Base-by-base conservation (phyloP, 2,329 filamentous ascomycete genomes). In the Diaporthe velutina region DNA sequence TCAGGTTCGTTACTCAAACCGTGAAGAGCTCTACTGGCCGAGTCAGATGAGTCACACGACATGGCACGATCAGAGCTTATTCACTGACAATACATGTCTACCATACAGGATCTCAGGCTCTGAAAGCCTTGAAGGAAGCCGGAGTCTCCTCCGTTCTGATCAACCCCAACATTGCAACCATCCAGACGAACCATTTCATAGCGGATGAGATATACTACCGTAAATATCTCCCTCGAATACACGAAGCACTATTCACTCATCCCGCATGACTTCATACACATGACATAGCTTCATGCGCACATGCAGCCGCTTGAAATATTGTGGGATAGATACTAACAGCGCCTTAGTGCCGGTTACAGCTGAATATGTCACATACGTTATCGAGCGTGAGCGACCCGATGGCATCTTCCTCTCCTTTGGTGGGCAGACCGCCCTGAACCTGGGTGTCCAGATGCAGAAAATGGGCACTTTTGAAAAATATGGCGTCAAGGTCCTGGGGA, bases 161-260 rank as follows among this genome's bases (percentile, higher is more conserved):
- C 84, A 98, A 98, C 86, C 96, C 96, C 81, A 98, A 98, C 84
- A 98, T 98, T 83, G 96, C 96, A 76, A 98, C 97, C 74, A 98
- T 98, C 82, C 96, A 98, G 87, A 98, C 96, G 80, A 95, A 97
- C 84, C 96, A 98, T 89, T 93, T 93, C 81, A 93, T 98, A 83
- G 95, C 95, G 82, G 96, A 98, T 83, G 96, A 98, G 87, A 94
- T 98, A 81, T 98, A 98, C 90, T 98, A 98, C 86, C 93, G 75
- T 76, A 76, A 64, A 64, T 64, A 45, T 22, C 25, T 30, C 17
- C 45, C 64, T 30, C 50, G 45, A 42, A 33, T 12, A 68, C 30
- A 35, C 25, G 12, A 13, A 54, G n/a, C 33, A 19, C 45, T 33
- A 15, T 22, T 38, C 33, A 25, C 48, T 25, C 64, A 40, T 17